Percentiles rank a stretch among this genome's conserved stretches.
Conservation (phyloP, 2,329 filamentous ascomycete species). For the Cytospora leucostoma region DNA sequence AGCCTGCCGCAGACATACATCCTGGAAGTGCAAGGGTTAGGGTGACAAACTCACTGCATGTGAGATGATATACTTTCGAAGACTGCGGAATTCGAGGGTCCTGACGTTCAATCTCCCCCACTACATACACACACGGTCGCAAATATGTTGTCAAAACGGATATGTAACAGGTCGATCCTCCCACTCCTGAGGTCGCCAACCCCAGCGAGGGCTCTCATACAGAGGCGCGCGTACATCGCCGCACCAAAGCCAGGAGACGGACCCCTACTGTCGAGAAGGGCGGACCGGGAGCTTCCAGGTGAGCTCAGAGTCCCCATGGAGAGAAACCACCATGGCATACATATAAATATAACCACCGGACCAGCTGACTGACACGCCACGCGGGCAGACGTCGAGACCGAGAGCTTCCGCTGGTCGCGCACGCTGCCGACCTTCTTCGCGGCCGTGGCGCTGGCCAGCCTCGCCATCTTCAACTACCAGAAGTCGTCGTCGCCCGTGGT, state of each 20-base stretch:
- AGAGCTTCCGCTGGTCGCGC: slow-evolving; percentile 63
- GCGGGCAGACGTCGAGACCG: slow-evolving; percentile 43
- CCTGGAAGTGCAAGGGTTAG: not conserved
- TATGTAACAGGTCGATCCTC: slow-evolving; percentile 25
- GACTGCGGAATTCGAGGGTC: slow-evolving; percentile 3
- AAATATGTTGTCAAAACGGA: slow-evolving; percentile 24
- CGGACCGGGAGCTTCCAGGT: slow-evolving; percentile 69
- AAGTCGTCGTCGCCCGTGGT: slow-evolving; percentile 86
- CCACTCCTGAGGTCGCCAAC: slow-evolving; percentile 13
- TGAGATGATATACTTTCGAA: slow-evolving; percentile 25
- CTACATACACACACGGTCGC: slow-evolving; percentile 8
- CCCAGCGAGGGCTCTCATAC: slow-evolving; percentile 26
- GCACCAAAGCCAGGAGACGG: slow-evolving; percentile 62
- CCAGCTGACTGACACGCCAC: not conserved
- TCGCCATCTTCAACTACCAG: slow-evolving; percentile 99
- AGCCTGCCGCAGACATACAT: slow-evolving; percentile 8
- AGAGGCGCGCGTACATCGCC: slow-evolving; percentile 52
- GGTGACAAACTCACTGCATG: slow-evolving; percentile 2
- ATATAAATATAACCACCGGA: not conserved
- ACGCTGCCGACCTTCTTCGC: slow-evolving; percentile 80
- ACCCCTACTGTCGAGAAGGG: slow-evolving; percentile 64
- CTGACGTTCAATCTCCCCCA: not conserved
- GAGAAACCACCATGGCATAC: not conserved
- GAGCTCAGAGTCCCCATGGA: slow-evolving; percentile 26
- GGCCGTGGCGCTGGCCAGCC: slow-evolving; percentile 68